Conservation (phyloP, 2,329 filamentous ascomycete species). For the Alternaria triticina region DNA sequence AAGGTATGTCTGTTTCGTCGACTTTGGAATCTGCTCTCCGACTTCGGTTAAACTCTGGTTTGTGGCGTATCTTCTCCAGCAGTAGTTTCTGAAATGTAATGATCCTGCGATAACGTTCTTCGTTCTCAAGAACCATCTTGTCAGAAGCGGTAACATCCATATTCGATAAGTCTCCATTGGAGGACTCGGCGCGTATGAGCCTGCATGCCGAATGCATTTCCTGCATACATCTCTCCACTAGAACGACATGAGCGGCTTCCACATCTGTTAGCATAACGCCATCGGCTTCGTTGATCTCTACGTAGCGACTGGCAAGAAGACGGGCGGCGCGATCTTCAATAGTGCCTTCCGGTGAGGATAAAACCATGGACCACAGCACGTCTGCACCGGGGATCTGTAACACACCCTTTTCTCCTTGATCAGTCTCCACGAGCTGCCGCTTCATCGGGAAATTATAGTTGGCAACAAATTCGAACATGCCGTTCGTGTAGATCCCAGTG, state of each 20-base stretch:
- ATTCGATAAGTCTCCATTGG: background rate
- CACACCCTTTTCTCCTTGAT: conserved; percentile 35
- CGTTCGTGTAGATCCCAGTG: conserved; percentile 64
- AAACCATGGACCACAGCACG: conserved; percentile 82
- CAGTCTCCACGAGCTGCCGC: conserved; percentile 18
- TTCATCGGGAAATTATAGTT: conserved; percentile 43
- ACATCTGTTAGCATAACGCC: conserved; percentile 54
- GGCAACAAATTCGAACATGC: conserved; percentile 68
- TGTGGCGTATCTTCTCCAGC: conserved; percentile 38
- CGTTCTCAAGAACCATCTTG: conserved; percentile 34
- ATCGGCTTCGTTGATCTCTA: conserved; percentile 55
- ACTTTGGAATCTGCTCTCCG: conserved; percentile 44
- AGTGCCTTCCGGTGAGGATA: conserved; percentile 68
- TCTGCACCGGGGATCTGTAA: conserved; percentile 65
- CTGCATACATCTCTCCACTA: conserved; percentile 78
- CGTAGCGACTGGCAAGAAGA: conserved; percentile 76
- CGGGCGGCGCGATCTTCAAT: conserved; percentile 73
- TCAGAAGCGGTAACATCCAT: conserved; percentile 23
- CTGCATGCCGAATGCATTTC: conserved; percentile 51
- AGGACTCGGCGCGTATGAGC: conserved; percentile 13
- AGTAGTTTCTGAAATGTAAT: conserved; percentile 45
- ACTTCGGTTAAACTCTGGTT: conserved; percentile 40
- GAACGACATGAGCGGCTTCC: conserved; percentile 67
- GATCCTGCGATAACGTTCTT: conserved; percentile 40
- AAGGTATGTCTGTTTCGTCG: conserved; percentile 57